phyloP scores from a whole-genome alignment of 1,284 basidiomycete species.

The Cutaneotrichosporon dermatis region DNA sequence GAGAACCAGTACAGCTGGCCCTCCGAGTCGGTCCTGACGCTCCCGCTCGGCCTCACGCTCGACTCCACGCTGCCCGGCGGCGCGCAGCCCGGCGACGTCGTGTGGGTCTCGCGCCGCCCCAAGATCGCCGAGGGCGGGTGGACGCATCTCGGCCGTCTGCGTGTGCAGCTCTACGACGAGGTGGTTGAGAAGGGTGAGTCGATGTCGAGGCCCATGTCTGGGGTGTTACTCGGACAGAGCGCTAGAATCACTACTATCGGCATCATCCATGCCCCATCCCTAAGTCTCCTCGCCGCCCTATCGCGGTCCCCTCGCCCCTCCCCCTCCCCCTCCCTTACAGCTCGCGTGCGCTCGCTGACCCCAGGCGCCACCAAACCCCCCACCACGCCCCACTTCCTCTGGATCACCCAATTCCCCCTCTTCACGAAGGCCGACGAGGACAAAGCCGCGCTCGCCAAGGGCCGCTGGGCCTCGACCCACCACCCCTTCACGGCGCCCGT shows the following conservation, averaged over 20 bases:
- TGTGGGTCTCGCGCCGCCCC: slow-evolving; percentile 55
- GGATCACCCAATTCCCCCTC: slow-evolving; percentile 93
- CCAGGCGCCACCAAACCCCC: slow-evolving; percentile 58
- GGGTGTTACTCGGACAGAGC: too few relatives aligned
- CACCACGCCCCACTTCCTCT: slow-evolving; percentile 72
- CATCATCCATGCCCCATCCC: too few relatives aligned
- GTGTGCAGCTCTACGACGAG: slow-evolving; percentile 61
- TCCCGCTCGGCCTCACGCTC: slow-evolving; percentile 34
- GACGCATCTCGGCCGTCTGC: slow-evolving; percentile 70
- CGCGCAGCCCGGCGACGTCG: slow-evolving; percentile 50
- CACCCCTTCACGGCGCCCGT: slow-evolving; percentile 97
- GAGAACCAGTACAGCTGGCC: slow-evolving; percentile 41
- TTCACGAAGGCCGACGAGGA: slow-evolving; percentile 84
- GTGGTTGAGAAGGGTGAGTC: slow-evolving; percentile 62
- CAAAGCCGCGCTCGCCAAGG: slow-evolving; percentile 76
- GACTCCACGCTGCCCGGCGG: slow-evolving; percentile 38
- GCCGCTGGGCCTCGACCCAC: slow-evolving; percentile 84
- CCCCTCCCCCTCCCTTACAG: too few relatives aligned
- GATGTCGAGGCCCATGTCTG: too few relatives aligned
- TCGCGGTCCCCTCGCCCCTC: too few relatives aligned
- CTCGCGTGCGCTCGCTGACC: neutral
- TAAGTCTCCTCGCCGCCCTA: too few relatives aligned
- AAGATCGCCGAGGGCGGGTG: slow-evolving; percentile 67
- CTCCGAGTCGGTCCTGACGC: slow-evolving; percentile 37
- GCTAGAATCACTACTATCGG: too few relatives aligned